phyloP scores from a whole-genome alignment of 305 asterid genomes.

The Stenogyne calaminthoides region DNA sequence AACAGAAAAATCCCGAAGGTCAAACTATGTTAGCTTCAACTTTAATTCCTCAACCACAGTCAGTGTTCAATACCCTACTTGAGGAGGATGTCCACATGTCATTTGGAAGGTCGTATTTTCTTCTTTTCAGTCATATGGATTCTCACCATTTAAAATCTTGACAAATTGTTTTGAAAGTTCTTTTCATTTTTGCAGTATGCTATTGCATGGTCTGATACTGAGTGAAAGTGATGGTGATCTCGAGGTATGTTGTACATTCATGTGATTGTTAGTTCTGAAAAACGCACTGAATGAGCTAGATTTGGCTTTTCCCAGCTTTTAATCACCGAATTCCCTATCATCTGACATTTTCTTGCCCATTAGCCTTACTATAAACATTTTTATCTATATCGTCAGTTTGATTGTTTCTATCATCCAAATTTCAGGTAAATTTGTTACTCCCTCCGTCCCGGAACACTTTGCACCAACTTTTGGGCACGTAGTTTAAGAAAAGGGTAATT shows the following conservation, averaged over 20 bases:
- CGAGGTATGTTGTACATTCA: slow-evolving; percentile 59
- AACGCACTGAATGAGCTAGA: slow-evolving; percentile 22
- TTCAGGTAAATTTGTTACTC: background rate
- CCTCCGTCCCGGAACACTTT: too few species aligned
- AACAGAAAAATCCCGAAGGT: slow-evolving; percentile 85
- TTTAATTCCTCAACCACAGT: slow-evolving; percentile 74
- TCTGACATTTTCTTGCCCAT: slow-evolving; percentile 3
- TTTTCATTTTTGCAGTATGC: slow-evolving; percentile 70
- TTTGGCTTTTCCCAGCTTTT: slow-evolving; percentile 16
- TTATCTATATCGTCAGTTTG: background rate
- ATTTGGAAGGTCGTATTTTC: slow-evolving; percentile 73
- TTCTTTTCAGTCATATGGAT: slow-evolving; percentile 11
- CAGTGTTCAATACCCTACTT: slow-evolving; percentile 63
- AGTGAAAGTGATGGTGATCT: slow-evolving; percentile 90
- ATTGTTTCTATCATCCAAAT: background rate
- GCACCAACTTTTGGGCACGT: too few species aligned
- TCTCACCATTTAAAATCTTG: slow-evolving; percentile 16
- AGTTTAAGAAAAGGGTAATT: too few species aligned
- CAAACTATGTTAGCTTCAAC: slow-evolving; percentile 92
- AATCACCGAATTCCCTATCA: background rate
- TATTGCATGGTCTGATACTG: slow-evolving; percentile 81
- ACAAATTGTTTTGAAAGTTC: slow-evolving; percentile 25
- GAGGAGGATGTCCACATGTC: slow-evolving; percentile 95
- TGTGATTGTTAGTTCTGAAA: slow-evolving; percentile 7
- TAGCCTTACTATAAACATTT: slow-evolving; percentile 6